These are phyloP conservation scores for Malus orientalis DNA, from an alignment of 306 rosid species.

Conservation along the genomic window DNA sequence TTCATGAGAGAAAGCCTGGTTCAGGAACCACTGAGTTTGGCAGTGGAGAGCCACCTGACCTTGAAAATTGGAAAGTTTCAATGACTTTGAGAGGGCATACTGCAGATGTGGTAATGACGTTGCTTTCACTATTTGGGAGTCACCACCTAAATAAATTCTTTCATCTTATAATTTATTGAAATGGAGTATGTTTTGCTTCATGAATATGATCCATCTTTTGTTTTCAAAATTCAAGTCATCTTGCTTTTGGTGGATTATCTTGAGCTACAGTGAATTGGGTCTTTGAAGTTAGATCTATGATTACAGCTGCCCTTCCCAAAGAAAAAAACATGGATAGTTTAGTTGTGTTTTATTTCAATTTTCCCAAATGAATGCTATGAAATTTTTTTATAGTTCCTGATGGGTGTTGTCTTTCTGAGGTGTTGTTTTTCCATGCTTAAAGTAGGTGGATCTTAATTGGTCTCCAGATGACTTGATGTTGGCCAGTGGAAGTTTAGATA, in stretches of 20 bases:
- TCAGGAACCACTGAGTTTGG: constrained; percentile 98
- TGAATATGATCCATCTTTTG: not conserved
- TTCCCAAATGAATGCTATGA: not conserved
- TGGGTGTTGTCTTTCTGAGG: constrained; percentile 47
- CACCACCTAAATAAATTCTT: not conserved
- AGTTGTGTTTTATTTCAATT: not conserved
- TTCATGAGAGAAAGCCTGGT: constrained; percentile 98
- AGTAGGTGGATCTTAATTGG: constrained; percentile 99
- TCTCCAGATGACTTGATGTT: constrained; percentile 91
- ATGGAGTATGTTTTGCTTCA: not conserved
- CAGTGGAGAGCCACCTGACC: constrained; percentile 96
- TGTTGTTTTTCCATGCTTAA: constrained; percentile 61
- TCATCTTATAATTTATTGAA: not conserved
- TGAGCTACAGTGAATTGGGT: not conserved
- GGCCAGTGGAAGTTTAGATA: constrained; percentile 98
- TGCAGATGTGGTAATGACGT: constrained; percentile 94
- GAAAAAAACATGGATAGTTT: not conserved
- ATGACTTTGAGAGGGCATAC: constrained; percentile 97
- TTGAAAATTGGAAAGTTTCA: constrained; percentile 95
- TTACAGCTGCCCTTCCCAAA: not conserved
- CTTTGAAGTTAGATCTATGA: not conserved
- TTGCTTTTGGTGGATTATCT: constrained; percentile 5
- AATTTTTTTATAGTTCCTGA: not conserved
- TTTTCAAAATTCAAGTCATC: not conserved
- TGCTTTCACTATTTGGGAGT: constrained; percentile 21